Conservation (phyloP, 495 filamentous ascomycete species). For the Neurospora tetrasperma region DNA sequence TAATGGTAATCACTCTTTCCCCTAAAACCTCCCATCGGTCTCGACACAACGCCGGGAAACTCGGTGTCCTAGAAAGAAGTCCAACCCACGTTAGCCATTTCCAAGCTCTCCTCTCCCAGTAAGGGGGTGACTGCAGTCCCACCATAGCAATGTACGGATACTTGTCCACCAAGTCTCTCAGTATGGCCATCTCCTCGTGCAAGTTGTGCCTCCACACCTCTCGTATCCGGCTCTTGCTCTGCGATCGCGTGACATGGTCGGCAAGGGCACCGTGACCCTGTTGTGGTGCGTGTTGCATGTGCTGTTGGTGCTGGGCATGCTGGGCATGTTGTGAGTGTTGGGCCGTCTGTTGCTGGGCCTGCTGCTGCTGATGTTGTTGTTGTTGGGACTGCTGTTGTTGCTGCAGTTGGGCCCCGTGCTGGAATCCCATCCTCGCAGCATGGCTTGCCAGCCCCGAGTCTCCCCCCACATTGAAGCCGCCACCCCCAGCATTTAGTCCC, state of each 20-base stretch:
- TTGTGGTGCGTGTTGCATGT: constrained; percentile 37
- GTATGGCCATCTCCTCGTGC: constrained; percentile 72
- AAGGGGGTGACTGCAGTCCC: constrained; percentile 13
- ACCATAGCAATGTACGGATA: constrained; percentile 98
- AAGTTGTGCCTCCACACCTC: constrained; percentile 93
- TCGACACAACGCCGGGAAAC: constrained; percentile 90
- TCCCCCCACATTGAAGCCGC: constrained; percentile 48
- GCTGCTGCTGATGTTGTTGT: constrained; percentile 21
- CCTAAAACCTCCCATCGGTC: constrained; percentile 86
- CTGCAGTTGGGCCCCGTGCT: constrained; percentile 65
- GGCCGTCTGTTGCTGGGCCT: constrained; percentile 48
- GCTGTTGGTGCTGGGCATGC: constrained; percentile 13
- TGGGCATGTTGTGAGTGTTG: constrained; percentile 22
- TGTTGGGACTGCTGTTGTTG: constrained; percentile 37
- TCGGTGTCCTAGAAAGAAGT: constrained; percentile 68
- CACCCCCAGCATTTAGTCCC: constrained; percentile 28
- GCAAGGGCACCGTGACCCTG: constrained; percentile 39
- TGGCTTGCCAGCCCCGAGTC: constrained; percentile 83
- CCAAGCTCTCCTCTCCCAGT: not conserved
- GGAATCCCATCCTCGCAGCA: constrained; percentile 78
- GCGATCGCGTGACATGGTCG: constrained; percentile 32
- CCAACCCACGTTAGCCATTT: constrained; percentile 14
- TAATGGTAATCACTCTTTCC: constrained; percentile 98
- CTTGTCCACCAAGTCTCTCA: constrained; percentile 72
- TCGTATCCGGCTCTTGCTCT: constrained; percentile 65